These are phyloP conservation scores for Neodidymelliopsis sp. DNA, from an alignment of 2,329 filamentous ascomycete species.

Conservation along the genomic window DNA sequence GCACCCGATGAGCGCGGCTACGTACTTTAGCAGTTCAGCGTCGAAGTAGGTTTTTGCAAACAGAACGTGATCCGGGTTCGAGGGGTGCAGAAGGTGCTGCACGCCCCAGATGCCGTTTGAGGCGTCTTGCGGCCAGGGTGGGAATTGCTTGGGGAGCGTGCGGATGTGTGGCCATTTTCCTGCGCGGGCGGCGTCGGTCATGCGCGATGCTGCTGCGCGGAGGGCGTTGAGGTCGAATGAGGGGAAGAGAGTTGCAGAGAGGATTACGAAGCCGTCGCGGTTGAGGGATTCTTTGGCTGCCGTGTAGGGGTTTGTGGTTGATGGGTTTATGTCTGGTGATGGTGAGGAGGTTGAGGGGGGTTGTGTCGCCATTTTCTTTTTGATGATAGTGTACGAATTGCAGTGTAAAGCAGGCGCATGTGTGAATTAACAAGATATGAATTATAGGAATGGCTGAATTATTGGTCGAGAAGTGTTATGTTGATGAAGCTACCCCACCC, in stretches of 20 bases:
- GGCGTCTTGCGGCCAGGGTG: slow-evolving; percentile 74
- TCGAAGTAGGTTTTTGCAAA: slow-evolving; percentile 80
- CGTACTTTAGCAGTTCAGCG: slow-evolving; percentile 66
- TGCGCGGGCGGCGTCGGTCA: slow-evolving; percentile 68
- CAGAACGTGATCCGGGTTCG: slow-evolving; percentile 65
- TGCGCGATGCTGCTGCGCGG: slow-evolving; percentile 64
- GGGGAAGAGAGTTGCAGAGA: slow-evolving; percentile 69
- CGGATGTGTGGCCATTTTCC: slow-evolving; percentile 83
- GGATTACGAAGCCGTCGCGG: slow-evolving; percentile 76
- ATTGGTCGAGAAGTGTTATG: too few species aligned
- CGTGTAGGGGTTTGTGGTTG: slow-evolving; percentile 31
- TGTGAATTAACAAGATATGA: too few species aligned
- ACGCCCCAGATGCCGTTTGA: slow-evolving; percentile 84
- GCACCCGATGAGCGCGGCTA: slow-evolving; percentile 68
- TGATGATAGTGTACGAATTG: too few species aligned
- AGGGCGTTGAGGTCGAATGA: slow-evolving; percentile 61
- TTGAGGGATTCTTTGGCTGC: slow-evolving; percentile 64
- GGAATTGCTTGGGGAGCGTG: slow-evolving; percentile 89
- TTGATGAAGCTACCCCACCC: too few species aligned
- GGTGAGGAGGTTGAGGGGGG: background rate
- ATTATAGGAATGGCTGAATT: too few species aligned
- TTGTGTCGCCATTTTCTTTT: background rate
- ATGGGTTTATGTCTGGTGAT: background rate
- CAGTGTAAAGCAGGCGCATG: too few species aligned
- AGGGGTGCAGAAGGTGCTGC: slow-evolving; percentile 82